These are phyloP conservation scores for Megacollybia marginata DNA, from an alignment of 768 basidiomycete species.

Conservation along the genomic window DNA sequence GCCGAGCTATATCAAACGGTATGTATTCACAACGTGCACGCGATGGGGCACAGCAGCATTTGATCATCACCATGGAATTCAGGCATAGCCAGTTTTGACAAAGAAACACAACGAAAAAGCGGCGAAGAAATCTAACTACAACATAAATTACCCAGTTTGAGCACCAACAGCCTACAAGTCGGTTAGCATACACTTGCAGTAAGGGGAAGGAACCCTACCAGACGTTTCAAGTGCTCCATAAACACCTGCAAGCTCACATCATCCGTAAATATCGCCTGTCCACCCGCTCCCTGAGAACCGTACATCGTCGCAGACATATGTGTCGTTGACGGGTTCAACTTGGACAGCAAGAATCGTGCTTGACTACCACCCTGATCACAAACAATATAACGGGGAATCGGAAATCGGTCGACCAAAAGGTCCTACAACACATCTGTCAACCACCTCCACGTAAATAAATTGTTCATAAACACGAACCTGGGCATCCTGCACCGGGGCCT, in stretches of 20 bases:
- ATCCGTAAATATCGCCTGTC: conserved; percentile 96
- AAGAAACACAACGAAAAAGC: too few relatives aligned
- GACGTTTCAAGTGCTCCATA: conserved; percentile 94
- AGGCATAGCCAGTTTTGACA: too few relatives aligned
- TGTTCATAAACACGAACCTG: conserved; percentile 40
- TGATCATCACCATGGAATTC: too few relatives aligned
- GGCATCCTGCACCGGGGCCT: conserved; percentile 81
- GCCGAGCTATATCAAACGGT: too few relatives aligned
- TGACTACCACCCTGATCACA: conserved; percentile 97
- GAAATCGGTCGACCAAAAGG: conserved; percentile 89
- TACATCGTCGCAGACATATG: conserved; percentile 93
- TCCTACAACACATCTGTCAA: conserved; percentile 42
- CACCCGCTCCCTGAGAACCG: conserved; percentile 65
- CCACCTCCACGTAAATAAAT: too few relatives aligned
- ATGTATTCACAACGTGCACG: too few relatives aligned
- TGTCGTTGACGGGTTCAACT: conserved; percentile 96
- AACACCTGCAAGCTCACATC: conserved; percentile 97
- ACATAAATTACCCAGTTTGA: conserved; percentile 45
- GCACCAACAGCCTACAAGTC: conserved; percentile 52
- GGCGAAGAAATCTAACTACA: background rate
- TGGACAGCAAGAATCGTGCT: conserved; percentile 94
- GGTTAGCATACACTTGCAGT: background rate
- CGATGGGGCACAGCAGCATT: too few relatives aligned
- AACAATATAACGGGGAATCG: conserved; percentile 96
- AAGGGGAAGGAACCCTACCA: conserved; percentile 44